Evolutionary conservation across 495 filamentous ascomycete species (phyloP).

Genomic region (Pseudomonodictys pantanalensis): DNA sequence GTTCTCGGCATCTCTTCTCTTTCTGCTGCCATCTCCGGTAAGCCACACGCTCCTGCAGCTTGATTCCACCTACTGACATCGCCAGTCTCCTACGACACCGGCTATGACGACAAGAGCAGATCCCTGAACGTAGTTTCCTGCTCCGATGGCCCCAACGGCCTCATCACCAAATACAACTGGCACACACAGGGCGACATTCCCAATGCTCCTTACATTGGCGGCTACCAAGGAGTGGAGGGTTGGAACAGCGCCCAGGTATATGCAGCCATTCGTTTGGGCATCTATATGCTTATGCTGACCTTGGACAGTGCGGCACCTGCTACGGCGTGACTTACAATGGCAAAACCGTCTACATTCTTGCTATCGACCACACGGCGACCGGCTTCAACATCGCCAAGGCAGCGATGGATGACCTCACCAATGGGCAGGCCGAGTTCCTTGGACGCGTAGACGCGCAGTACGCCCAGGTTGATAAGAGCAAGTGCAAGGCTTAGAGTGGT

Average conservation of each 20-base stretch:
- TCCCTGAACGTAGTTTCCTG: slow-evolving; percentile 51
- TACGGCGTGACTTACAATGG: slow-evolving; percentile 60
- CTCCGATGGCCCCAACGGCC: slow-evolving; percentile 58
- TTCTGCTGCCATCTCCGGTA: slow-evolving; percentile 40
- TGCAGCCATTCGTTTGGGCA: neutral
- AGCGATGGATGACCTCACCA: slow-evolving; percentile 68
- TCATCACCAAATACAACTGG: slow-evolving; percentile 51
- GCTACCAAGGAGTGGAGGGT: slow-evolving; percentile 54
- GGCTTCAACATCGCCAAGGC: slow-evolving; percentile 64
- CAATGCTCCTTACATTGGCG: slow-evolving; percentile 52
- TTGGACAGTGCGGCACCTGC: slow-evolving; percentile 65
- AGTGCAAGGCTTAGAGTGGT: slow-evolving; percentile 12
- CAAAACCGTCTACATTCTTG: slow-evolving; percentile 62
- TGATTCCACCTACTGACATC: neutral
- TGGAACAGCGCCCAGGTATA: slow-evolving; percentile 52
- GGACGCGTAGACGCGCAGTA: slow-evolving; percentile 53
- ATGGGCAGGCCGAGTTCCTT: slow-evolving; percentile 50
- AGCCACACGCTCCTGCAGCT: neutral
- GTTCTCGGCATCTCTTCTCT: slow-evolving; percentile 39
- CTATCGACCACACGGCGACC: slow-evolving; percentile 58
- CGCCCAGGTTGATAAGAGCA: slow-evolving; percentile 12
- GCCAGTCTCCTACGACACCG: slow-evolving; percentile 56
- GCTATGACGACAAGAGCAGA: slow-evolving; percentile 52
- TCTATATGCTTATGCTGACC: slow-evolving; percentile 4
- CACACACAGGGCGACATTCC: slow-evolving; percentile 41